Percentiles rank a stretch among this genome's conserved stretches.
Conservation (phyloP, 2,329 filamentous ascomycete species). For the Penicillium corylophilum region DNA sequence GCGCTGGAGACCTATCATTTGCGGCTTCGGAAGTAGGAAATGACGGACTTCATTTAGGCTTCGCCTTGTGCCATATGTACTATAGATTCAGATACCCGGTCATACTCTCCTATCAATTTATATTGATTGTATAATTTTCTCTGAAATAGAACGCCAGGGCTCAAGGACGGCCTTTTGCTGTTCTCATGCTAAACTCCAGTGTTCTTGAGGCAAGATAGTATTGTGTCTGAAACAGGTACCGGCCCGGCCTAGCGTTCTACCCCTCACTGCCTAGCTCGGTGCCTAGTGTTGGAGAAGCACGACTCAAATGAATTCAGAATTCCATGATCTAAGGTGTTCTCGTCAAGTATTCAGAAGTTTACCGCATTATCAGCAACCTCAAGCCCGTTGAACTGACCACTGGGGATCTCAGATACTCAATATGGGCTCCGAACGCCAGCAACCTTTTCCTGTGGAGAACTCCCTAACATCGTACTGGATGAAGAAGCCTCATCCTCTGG, state of each 20-base stretch:
- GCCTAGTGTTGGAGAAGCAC: too few relatives aligned
- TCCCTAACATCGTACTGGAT: background rate
- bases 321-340: too few relatives aligned
- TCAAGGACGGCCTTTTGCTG: too few relatives aligned
- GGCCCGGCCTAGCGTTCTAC: background rate
- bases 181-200: too few relatives aligned
- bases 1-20: conserved; percentile 62
- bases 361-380: too few relatives aligned
- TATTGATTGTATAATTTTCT: too few relatives aligned
- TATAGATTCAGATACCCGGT: conserved; percentile 17
- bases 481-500: background rate
- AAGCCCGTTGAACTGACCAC: too few relatives aligned
- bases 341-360: background rate
- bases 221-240: background rate
- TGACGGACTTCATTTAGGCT: background rate
- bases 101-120: conserved; percentile 9
- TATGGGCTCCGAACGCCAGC: background rate
- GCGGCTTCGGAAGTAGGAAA: conserved; percentile 28
- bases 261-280: background rate
- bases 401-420: background rate
- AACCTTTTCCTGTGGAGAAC: background rate
- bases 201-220: background rate
- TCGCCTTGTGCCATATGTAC: conserved; percentile 13
- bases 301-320: too few relatives aligned
- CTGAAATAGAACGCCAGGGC: too few relatives aligned